Conservation (phyloP, 192 early-diverging fungal genomes). For the Coemansia interrupta region DNA sequence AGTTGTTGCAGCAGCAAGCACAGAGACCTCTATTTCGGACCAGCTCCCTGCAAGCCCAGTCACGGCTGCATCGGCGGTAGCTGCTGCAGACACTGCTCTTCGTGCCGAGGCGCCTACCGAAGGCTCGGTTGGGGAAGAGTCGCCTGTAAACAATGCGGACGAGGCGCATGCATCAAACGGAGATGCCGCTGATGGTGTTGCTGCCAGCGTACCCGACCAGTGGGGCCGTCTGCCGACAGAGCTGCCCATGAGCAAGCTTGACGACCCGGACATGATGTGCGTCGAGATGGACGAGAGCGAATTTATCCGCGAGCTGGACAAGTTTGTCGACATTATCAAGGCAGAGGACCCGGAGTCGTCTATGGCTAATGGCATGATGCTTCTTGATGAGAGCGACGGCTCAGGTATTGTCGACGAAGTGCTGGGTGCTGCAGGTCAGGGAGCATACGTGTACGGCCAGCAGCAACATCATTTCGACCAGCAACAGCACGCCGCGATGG, state of each 20-base stretch:
- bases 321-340: constrained; percentile 51
- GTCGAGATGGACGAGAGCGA: constrained; percentile 52
- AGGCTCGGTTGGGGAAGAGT: not conserved
- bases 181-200: not conserved
- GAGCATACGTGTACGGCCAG: constrained; percentile 30
- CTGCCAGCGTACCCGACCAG: constrained; percentile 10
- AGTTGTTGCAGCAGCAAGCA: not conserved
- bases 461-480: constrained; percentile 19
- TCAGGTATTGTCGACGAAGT: constrained; percentile 35
- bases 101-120: not conserved
- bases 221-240: constrained; percentile 12
- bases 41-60: constrained; percentile 3
- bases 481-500: constrained; percentile 31
- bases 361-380: constrained; percentile 41
- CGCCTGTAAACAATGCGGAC: not conserved
- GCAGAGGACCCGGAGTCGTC: constrained; percentile 44
- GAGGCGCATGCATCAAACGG: not conserved
- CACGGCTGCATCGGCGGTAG: not conserved
- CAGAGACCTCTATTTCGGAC: not conserved
- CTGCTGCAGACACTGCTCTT: not conserved
- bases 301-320: constrained; percentile 55
- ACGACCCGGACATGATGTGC: constrained; percentile 39
- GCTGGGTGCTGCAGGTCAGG: constrained; percentile 20
- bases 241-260: constrained; percentile 48
- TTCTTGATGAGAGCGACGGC: constrained; percentile 47